Conservation (phyloP, 225 moss, liverwort and hornwort species). For the Pleurozium schreberi region DNA sequence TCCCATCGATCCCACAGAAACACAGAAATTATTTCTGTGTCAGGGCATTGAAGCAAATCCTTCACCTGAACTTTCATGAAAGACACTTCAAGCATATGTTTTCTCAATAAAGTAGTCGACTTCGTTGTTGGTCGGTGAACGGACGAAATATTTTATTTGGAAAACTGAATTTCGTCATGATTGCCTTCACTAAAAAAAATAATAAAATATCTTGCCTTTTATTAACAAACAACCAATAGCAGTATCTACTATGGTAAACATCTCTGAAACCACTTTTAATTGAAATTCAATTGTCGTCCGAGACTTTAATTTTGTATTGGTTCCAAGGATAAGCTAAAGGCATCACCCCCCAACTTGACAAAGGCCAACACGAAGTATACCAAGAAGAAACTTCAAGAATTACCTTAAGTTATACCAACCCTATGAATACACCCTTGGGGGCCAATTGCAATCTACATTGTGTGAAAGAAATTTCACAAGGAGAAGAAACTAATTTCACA, state of each 20-base stretch:
- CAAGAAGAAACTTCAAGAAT: not conserved
- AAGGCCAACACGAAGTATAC: not conserved
- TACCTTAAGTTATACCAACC: not conserved
- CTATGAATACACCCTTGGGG: rapidly evolving
- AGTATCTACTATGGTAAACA: not conserved
- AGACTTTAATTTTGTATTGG: not conserved
- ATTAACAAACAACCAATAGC: not conserved
- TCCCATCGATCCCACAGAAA: not conserved
- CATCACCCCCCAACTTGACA: not conserved
- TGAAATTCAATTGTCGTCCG: not conserved
- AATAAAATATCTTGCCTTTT: not conserved
- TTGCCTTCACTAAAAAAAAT: not conserved
- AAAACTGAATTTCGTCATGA: not conserved
- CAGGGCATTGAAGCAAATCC: not conserved
- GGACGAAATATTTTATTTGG: not conserved
- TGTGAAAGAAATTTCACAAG: not conserved
- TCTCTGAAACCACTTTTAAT: not conserved
- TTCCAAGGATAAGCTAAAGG: not conserved
- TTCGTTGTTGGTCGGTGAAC: not conserved
- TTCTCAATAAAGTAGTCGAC: not conserved
- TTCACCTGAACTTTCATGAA: not conserved
- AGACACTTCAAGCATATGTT: not conserved
- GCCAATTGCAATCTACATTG: not conserved
- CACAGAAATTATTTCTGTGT: not conserved
- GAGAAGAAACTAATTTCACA: not conserved